Evolutionary conservation across 441 rosid genomes (phyloP), one percentile per base, ranked within the genome.

Genomic region (Erysimum pusillum): DNA sequence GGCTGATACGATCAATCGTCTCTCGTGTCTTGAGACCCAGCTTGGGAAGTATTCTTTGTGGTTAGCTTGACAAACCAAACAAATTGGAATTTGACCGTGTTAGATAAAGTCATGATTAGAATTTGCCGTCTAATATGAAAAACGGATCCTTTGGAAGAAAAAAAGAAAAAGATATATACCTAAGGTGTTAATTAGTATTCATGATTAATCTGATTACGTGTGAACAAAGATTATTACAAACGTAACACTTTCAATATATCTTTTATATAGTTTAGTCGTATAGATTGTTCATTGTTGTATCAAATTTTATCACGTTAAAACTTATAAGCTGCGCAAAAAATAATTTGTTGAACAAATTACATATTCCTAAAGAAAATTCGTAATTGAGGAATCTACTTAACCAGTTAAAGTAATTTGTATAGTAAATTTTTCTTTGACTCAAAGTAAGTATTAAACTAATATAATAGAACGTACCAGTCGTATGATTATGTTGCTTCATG

Each of bases 11-110:
- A 94, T 65, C 9, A 94, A 85, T 73, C 78, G 86, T 81, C 98
- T 85, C 71, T 90, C 97, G 4, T 87, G 85, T 13, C 76, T 48
- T 11, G 78, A 83, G 6, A 92, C 76, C 98, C 98, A 92, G 8
- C 73, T 81, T 6, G 98, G 97, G 67, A 90, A 92, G 28, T 85
- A 85, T 6, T 84, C 83, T 54, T 79, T 70, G 71, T 85, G 83
- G 12, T 84, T 70, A 31, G 69, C 73, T 70, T 3, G 8, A 60
- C n/a, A 22, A 57, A 58, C 12, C 38, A 72, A 72, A 52, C 14
- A 38, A 42, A 65, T 59, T n/a, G 5, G 18, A 49, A 65, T 57
- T 22, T 59, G 44, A 57, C 63, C 41, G 34, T 64, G 25, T 77
- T 71, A 72, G 28, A 78, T 42, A n/a, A 62, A 63, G 66, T 63